Base-by-base conservation (phyloP, 768 basidiomycete species). In the Tubosaeta sp. region DNA sequence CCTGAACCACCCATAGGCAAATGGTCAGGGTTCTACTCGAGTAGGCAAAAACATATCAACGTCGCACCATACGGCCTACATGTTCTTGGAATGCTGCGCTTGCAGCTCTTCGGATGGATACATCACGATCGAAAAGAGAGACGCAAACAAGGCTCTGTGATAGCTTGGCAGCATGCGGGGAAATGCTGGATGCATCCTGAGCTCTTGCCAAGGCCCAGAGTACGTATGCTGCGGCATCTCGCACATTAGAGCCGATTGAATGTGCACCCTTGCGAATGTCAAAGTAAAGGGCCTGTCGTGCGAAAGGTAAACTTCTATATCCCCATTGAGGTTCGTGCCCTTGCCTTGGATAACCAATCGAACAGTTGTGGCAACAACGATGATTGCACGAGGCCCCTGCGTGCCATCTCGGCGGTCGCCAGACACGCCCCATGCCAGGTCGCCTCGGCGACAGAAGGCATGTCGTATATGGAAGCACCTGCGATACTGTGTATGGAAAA, bases 71-170 rank as follows among this genome's bases (percentile, higher is more conserved):
- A 65, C 97, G 76, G 12, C 97, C 97, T 35, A 97, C 97, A 63
- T 88, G 86, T 72, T 99, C 97, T 70, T 99, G 97, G 66, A 91
- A 98, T 12, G 95, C 91, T 16, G 97, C 97, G 68, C 95, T 98
- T 12, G 95, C 95, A 13, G 97, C 95, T 58, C 97, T 75, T 25
- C 97, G 81, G 50, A 99, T 93, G 55, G 92, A 91, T 27, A 97
- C 84, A 69, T 99, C 97, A 31, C 97, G 82, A 73, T 99, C 97
- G 65, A 84, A 95, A 29, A 92, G 72, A 1, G 95, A 83, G 25
- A 91, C 88, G 22, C 82, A 80, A n/a, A 85, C 82, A 53, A 98
- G 78, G 31, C 74, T 72, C 41, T 75, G 80, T 6, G 95, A 88
- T 19, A 98, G 78, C 43, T 74, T 71, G 4, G 72, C 67, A 6